Evolutionary conservation across 352 stramenopile species (phyloP).

Genomic region (Pythium folliculosum): DNA sequence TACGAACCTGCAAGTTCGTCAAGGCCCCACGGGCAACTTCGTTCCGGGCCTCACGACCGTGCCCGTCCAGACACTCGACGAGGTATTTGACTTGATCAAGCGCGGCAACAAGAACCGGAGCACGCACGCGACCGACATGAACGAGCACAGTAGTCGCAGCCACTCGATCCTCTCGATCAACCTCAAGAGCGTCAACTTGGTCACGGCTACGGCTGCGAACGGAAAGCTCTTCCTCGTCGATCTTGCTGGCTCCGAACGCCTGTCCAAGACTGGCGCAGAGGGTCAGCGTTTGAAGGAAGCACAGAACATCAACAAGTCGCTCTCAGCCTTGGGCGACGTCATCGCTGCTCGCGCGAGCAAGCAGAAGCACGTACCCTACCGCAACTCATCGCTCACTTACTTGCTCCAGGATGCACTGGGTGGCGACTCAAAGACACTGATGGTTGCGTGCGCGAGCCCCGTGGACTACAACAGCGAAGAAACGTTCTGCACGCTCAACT

Average conservation of each 20-base stretch:
- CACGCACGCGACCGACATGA: conserved; percentile 88
- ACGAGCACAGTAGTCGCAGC: conserved; percentile 88
- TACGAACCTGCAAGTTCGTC: conserved; percentile 82
- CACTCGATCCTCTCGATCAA: conserved; percentile 88
- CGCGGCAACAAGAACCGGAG: conserved; percentile 85
- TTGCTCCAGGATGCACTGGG: conserved; percentile 92
- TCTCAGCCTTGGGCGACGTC: conserved; percentile 97
- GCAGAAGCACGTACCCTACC: conserved; percentile 92
- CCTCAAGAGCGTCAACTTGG: conserved; percentile 81
- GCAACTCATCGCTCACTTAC: conserved; percentile 94
- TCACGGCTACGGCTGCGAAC: conserved; percentile 69
- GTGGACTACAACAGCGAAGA: conserved; percentile 92
- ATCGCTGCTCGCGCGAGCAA: conserved; percentile 91
- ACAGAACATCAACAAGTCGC: conserved; percentile 93
- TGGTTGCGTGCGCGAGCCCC: conserved; percentile 90
- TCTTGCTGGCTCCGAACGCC: conserved; percentile 85
- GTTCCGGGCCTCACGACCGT: conserved; percentile 77
- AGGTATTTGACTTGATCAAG: conserved; percentile 87
- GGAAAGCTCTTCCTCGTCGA: conserved; percentile 90
- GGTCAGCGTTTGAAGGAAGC: conserved; percentile 89
- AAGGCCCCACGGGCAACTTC: conserved; percentile 84
- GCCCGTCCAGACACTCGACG: conserved; percentile 71
- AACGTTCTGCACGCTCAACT: conserved; percentile 93
- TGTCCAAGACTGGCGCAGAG: conserved; percentile 89
- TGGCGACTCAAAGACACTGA: conserved; percentile 92